These are phyloP conservation scores for Aspergillus piperis DNA, from an alignment of 2,329 filamentous ascomycete species.

Conservation along the genomic window DNA sequence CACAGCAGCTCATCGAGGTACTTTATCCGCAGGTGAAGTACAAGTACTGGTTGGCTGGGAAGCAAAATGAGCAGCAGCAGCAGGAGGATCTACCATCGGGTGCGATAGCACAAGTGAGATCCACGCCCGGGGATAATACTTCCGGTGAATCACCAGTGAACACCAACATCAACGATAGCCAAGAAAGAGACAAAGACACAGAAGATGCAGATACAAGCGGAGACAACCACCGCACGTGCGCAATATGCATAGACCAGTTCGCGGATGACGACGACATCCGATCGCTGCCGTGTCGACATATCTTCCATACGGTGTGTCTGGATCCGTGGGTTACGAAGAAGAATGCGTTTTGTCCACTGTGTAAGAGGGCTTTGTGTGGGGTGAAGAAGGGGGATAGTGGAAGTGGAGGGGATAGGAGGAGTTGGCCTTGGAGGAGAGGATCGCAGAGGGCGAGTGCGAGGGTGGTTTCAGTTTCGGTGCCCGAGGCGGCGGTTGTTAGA, in stretches of 20 bases:
- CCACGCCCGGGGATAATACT: too few species aligned
- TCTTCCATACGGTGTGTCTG: conserved; percentile 92
- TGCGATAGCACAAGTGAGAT: too few species aligned
- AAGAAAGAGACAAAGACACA: background rate
- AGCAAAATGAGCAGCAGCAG: too few species aligned
- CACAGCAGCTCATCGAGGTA: too few species aligned
- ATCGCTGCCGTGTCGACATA: conserved; percentile 91
- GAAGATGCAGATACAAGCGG: background rate
- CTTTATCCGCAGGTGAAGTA: conserved; percentile 10
- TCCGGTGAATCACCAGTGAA: too few species aligned
- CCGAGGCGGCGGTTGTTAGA: background rate
- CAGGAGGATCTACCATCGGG: too few species aligned
- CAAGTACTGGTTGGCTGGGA: conserved; percentile 13
- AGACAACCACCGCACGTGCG: conserved; percentile 55
- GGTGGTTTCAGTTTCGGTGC: background rate
- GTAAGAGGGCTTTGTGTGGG: conserved; percentile 57
- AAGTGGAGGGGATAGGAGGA: background rate
- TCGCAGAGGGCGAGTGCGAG: background rate
- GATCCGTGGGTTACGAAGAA: conserved; percentile 95
- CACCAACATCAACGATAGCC: too few species aligned
- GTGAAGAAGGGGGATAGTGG: background rate
- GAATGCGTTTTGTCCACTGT: conserved; percentile 91
- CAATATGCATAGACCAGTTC: conserved; percentile 90
- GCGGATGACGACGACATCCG: conserved; percentile 94
- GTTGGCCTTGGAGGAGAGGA: background rate